These are phyloP conservation scores for Nicotiana tomentosiformis DNA, from an alignment of 257 asterid genomes.

Conservation along the genomic window DNA sequence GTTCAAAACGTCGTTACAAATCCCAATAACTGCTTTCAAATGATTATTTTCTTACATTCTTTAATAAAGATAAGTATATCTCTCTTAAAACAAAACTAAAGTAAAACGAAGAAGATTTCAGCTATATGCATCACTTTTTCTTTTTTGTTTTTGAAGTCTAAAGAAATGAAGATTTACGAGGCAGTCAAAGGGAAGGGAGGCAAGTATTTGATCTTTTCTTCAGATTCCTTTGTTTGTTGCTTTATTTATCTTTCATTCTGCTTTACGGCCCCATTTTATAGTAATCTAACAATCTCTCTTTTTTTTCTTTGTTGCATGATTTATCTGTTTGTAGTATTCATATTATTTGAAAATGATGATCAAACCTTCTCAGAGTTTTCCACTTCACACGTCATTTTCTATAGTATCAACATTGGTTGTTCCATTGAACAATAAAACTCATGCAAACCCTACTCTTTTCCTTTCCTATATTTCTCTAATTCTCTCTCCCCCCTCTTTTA, in stretches of 20 bases:
- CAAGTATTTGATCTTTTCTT: conserved; percentile 17
- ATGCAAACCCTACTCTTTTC: background rate
- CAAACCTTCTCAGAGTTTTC: background rate
- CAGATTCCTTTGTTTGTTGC: conserved; percentile 12
- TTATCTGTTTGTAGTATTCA: background rate
- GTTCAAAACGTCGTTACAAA: background rate
- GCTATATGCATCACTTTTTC: background rate
- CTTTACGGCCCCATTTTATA: conserved; percentile 36
- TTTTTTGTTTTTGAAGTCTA: conserved; percentile 4
- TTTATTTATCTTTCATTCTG: conserved; percentile 12
- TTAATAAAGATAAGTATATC: background rate
- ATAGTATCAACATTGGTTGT: background rate
- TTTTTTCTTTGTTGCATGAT: conserved; percentile 5
- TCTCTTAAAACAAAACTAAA: background rate
- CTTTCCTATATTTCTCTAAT: background rate
- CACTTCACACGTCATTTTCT: conserved; percentile 11
- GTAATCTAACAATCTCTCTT: background rate
- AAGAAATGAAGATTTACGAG: conserved; percentile 28
- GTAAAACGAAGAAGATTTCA: conserved; percentile 5
- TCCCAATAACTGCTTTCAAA: background rate
- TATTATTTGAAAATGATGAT: background rate
- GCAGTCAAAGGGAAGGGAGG: conserved; percentile 37
- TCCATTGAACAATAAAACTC: background rate
- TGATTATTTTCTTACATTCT: background rate
- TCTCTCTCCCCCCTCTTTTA: background rate